A percentile compares a stretch with the other conserved stretches of the same genome.
These are phyloP conservation scores for Arthroderma uncinatum DNA, from an alignment of 2,329 filamentous ascomycete species.

Conservation along the genomic window DNA sequence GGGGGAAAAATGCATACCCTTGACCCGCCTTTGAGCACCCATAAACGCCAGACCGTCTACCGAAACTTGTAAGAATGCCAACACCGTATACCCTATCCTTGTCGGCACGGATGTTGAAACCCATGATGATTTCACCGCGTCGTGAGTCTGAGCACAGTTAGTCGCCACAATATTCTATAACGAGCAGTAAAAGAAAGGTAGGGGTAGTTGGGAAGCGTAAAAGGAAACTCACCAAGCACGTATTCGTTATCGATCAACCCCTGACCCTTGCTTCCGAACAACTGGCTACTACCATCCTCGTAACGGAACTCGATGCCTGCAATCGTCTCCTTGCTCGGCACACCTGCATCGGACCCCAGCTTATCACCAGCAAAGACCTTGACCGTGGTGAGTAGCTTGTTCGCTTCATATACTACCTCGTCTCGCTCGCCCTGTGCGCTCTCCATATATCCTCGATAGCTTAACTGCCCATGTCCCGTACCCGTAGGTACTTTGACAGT, in stretches of 20 bases:
- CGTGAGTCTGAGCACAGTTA: conserved; percentile 52
- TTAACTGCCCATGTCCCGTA: conserved; percentile 43
- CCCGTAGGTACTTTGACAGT: conserved; percentile 63
- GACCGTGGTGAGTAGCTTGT: conserved; percentile 63
- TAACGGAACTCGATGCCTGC: conserved; percentile 90
- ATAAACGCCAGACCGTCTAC: conserved; percentile 74
- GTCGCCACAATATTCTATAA: neutral
- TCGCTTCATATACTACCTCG: conserved; percentile 65
- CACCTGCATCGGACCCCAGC: neutral
- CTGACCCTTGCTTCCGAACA: conserved; percentile 55
- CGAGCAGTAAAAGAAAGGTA: too few relatives aligned
- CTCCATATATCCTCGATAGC: neutral
- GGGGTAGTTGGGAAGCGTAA: conserved; percentile 21
- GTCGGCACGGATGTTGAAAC: conserved; percentile 61
- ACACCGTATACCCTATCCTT: conserved; percentile 76
- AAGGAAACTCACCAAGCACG: conserved; percentile 52
- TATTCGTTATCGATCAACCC: conserved; percentile 60
- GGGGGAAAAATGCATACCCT: conserved; percentile 48
- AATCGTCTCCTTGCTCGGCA: conserved; percentile 35
- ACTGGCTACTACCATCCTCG: conserved; percentile 69
- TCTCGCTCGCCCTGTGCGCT: conserved; percentile 44
- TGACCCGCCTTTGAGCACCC: conserved; percentile 71
- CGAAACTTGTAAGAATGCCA: conserved; percentile 77
- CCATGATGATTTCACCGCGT: conserved; percentile 73
- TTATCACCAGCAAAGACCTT: conserved; percentile 62